A percentile compares a stretch with the other conserved stretches of the same genome.
phyloP scores from a whole-genome alignment of 305 asterid species.

The Salvia sclarea region DNA sequence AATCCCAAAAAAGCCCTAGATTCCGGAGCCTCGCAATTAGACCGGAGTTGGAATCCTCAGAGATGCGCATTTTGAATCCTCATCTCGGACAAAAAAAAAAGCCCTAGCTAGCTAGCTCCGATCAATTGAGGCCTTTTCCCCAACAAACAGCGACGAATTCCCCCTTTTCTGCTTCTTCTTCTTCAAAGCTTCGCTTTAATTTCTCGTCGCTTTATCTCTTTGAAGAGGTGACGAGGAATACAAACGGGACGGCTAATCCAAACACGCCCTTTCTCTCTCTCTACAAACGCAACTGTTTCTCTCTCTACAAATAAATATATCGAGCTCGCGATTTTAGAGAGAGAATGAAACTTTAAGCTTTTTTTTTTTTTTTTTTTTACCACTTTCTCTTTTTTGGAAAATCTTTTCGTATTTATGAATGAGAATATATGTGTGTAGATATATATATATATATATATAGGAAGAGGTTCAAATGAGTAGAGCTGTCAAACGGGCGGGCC shows the following conservation, averaged over 20 bases:
- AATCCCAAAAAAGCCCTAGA: slow-evolving; percentile 52
- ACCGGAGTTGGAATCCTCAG: slow-evolving; percentile 56
- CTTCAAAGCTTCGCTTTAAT: slow-evolving; percentile 23
- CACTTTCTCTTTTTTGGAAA: neutral
- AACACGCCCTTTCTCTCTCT: slow-evolving; percentile 45
- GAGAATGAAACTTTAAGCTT: slow-evolving; percentile 11
- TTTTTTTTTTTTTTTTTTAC: neutral
- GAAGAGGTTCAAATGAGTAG: too few species aligned
- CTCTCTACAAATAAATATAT: slow-evolving; percentile 29
- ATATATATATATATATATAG: too few species aligned
- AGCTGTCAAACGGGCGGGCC: too few species aligned
- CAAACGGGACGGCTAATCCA: slow-evolving; percentile 49
- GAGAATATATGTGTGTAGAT: neutral
- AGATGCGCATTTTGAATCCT: slow-evolving; percentile 48
- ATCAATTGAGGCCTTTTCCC: slow-evolving; percentile 36
- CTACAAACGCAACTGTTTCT: slow-evolving; percentile 30
- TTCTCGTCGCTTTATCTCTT: slow-evolving; percentile 25
- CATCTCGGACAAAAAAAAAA: slow-evolving; percentile 35
- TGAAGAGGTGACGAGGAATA: slow-evolving; percentile 38
- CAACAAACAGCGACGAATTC: slow-evolving; percentile 24
- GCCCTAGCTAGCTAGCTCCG: slow-evolving; percentile 54
- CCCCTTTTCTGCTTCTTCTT: neutral
- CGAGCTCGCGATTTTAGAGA: neutral
- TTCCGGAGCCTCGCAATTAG: slow-evolving; percentile 37
- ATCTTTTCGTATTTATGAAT: neutral